Conservation (phyloP, 306 rosid genomes). For the Corylus americana region DNA sequence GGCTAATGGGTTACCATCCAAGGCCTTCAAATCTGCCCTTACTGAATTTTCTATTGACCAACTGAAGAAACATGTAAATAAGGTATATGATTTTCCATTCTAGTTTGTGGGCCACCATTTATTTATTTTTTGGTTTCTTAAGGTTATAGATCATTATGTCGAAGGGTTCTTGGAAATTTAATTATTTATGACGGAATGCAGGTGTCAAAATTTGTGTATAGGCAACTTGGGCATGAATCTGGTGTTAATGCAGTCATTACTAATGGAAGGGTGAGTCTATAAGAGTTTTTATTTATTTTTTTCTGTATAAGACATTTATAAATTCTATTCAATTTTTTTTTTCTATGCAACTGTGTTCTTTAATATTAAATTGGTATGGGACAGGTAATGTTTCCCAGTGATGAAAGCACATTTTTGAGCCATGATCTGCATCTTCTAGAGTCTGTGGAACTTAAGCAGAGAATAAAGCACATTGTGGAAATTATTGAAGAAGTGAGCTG, state of each 20-base stretch:
- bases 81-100: slow-evolving; percentile 49
- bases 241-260: slow-evolving; percentile 79
- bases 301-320: not conserved
- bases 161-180: not conserved
- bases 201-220: slow-evolving; percentile 61
- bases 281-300: not conserved
- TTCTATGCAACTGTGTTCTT: slow-evolving; percentile 17
- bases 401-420: slow-evolving; percentile 74
- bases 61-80: slow-evolving; percentile 51
- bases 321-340: not conserved
- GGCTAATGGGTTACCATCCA: slow-evolving; percentile 71
- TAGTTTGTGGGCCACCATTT: slow-evolving; percentile 2
- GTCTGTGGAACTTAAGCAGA: slow-evolving; percentile 78
- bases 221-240: slow-evolving; percentile 66
- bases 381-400: slow-evolving; percentile 61
- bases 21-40: slow-evolving; percentile 54
- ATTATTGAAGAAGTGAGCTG: slow-evolving; percentile 80
- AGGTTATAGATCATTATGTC: slow-evolving; percentile 3
- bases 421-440: slow-evolving; percentile 92
- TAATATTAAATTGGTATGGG: slow-evolving; percentile 25
- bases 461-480: slow-evolving; percentile 81
- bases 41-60: slow-evolving; percentile 54
- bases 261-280: slow-evolving; percentile 88
- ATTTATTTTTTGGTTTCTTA: not conserved
- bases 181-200: slow-evolving; percentile 29